Evolutionary conservation across 2,329 filamentous ascomycete genomes (phyloP).

Genomic region (Xylariaceae sp.): DNA sequence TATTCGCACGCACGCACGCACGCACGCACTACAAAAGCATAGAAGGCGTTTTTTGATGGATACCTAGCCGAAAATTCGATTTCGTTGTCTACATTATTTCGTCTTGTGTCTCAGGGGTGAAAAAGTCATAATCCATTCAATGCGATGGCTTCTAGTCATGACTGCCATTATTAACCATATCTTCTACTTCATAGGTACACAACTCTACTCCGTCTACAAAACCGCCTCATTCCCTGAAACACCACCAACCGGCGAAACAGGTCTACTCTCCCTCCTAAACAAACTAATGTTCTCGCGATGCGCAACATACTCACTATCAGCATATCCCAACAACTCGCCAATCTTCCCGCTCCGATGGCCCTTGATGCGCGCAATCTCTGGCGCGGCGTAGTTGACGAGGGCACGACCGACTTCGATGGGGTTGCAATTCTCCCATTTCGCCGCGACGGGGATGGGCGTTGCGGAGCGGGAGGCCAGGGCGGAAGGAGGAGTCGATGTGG

Average conservation of each 20-base stretch:
- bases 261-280: conserved; percentile 49
- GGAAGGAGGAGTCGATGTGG: neutral
- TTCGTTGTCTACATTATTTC: conserved; percentile 1
- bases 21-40: neutral
- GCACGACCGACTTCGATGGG: conserved; percentile 75
- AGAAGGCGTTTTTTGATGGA: conserved; percentile 5
- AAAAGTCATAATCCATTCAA: too few relatives aligned
- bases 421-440: conserved; percentile 15
- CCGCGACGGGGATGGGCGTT: conserved; percentile 16
- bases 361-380: conserved; percentile 78
- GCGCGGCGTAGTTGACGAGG: conserved; percentile 85
- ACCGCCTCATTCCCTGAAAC: conserved; percentile 23
- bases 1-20: conserved; percentile 13
- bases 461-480: conserved; percentile 14
- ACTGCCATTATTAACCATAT: too few relatives aligned
- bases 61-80: conserved; percentile 10
- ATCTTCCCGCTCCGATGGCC: conserved; percentile 82
- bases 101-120: neutral
- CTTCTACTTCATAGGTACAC: too few relatives aligned
- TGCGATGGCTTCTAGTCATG: too few relatives aligned
- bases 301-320: conserved; percentile 90
- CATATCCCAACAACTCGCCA: conserved; percentile 73
- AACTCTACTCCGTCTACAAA: too few relatives aligned
- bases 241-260: conserved; percentile 41
- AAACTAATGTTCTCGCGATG: conserved; percentile 83